phyloP scores from a whole-genome alignment of 129 eudicot species.

The Arctium lappa region DNA sequence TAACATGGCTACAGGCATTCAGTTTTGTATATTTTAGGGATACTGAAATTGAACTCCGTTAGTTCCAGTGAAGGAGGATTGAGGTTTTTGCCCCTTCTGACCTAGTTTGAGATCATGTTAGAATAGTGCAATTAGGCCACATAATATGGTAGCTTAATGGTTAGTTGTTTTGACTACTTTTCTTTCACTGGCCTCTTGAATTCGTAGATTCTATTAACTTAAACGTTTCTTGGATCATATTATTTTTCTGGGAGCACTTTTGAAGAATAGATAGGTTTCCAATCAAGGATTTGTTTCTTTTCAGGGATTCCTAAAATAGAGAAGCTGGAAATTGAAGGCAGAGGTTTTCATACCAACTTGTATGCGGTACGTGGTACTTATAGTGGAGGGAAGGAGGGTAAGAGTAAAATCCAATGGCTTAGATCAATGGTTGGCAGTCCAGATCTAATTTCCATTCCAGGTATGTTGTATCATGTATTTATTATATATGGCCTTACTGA shows the following conservation, averaged over 20 bases:
- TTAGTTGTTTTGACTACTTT: background rate
- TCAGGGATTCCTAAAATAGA: constrained; percentile 84
- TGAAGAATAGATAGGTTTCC: background rate
- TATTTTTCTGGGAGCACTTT: background rate
- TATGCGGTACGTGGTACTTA: constrained; percentile 83
- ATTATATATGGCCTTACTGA: background rate
- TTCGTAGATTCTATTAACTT: background rate
- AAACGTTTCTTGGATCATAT: background rate
- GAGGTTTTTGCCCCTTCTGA: background rate
- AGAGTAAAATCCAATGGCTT: constrained; percentile 97
- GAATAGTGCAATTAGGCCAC: background rate
- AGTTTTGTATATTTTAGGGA: background rate
- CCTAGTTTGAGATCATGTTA: background rate
- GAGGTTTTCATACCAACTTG: constrained; percentile 96
- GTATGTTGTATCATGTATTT: constrained; percentile 38
- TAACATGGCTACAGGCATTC: background rate
- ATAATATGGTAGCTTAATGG: background rate
- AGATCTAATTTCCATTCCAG: constrained; percentile 90
- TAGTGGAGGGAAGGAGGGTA: constrained; percentile 96
- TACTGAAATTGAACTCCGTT: background rate
- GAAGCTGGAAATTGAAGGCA: constrained; percentile 96
- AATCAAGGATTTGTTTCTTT: constrained; percentile 9
- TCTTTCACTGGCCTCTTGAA: background rate
- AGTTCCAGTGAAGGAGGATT: too few relatives aligned
- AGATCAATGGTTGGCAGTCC: constrained; percentile 99